Percentiles rank a stretch among this genome's conserved stretches.
Evolutionary conservation across 2,329 filamentous ascomycete species (phyloP).

Genomic region (Nigrospora osmanthi): DNA sequence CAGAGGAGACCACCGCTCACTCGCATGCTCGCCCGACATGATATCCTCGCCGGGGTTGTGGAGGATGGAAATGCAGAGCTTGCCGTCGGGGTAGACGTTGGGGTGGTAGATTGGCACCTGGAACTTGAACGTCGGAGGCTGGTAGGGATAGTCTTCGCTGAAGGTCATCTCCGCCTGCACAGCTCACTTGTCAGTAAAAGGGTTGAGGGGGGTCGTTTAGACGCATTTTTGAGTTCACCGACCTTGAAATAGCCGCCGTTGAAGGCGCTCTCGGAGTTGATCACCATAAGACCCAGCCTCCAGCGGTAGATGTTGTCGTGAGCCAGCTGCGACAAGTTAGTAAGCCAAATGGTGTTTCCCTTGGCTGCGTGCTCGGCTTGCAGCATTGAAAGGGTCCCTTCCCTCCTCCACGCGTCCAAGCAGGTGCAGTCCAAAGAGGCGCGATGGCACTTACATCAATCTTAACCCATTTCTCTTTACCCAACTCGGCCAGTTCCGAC

Average conservation of each 20-base stretch:
- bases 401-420: too few relatives aligned
- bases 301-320: conserved; percentile 82
- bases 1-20: conserved; percentile 88
- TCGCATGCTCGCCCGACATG: conserved; percentile 83
- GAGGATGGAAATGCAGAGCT: conserved; percentile 92
- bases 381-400: too few relatives aligned
- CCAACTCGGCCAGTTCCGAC: conserved; percentile 75
- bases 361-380: too few relatives aligned
- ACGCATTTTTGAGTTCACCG: conserved; percentile 12
- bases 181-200: too few relatives aligned
- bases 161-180: conserved; percentile 75
- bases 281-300: conserved; percentile 81
- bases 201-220: not conserved
- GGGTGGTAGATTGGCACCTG: conserved; percentile 74
- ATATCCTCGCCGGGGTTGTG: conserved; percentile 87
- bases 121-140: conserved; percentile 85
- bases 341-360: too few relatives aligned
- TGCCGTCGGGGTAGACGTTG: conserved; percentile 87
- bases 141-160: conserved; percentile 80
- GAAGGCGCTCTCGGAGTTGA: conserved; percentile 88
- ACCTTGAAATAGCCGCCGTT: conserved; percentile 86
- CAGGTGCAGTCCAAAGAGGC: not conserved
- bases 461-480: conserved; percentile 89
- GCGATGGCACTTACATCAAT: conserved; percentile 57
- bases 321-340: conserved; percentile 45